Evolutionary conservation across 2,329 filamentous ascomycete species (phyloP).

Genomic region (Ceratocystis ficicola): DNA sequence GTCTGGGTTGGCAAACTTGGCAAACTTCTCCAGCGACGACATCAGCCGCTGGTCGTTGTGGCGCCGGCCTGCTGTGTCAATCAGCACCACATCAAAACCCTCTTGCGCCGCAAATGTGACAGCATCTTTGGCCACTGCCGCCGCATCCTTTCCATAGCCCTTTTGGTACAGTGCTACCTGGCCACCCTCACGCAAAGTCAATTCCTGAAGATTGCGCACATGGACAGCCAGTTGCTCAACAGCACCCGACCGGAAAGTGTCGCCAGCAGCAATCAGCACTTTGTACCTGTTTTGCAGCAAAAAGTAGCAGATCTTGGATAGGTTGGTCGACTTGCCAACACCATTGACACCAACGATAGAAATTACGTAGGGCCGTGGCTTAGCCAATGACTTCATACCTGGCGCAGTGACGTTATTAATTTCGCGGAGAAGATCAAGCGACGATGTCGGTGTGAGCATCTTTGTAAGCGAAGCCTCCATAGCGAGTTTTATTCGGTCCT

Average conservation of each 20-base stretch:
- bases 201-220: conserved; percentile 82
- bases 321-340: conserved; percentile 93
- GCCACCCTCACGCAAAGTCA: conserved; percentile 72
- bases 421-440: conserved; percentile 84
- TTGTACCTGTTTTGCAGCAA: conserved; percentile 93
- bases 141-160: conserved; percentile 95
- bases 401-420: conserved; percentile 69
- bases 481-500: conserved; percentile 67
- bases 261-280: conserved; percentile 84
- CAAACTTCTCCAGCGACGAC: conserved; percentile 94
- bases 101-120: conserved; percentile 66
- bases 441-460: conserved; percentile 91
- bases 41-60: conserved; percentile 95
- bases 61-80: conserved; percentile 86
- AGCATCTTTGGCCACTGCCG: conserved; percentile 86
- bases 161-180: conserved; percentile 88
- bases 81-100: conserved; percentile 83
- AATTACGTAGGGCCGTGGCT: conserved; percentile 79
- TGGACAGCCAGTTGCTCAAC: conserved; percentile 96
- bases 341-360: conserved; percentile 98
- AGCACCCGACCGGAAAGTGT: conserved; percentile 93
- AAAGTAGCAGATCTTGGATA: conserved; percentile 97
- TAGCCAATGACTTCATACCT: conserved; percentile 48
- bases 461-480: conserved; percentile 89
- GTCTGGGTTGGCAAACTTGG: conserved; percentile 87